A percentile compares a stretch with the other conserved stretches of the same genome.
Evolutionary conservation across 148 eudicot genomes (phyloP).

Genomic region (Hydrangea macrophylla): DNA sequence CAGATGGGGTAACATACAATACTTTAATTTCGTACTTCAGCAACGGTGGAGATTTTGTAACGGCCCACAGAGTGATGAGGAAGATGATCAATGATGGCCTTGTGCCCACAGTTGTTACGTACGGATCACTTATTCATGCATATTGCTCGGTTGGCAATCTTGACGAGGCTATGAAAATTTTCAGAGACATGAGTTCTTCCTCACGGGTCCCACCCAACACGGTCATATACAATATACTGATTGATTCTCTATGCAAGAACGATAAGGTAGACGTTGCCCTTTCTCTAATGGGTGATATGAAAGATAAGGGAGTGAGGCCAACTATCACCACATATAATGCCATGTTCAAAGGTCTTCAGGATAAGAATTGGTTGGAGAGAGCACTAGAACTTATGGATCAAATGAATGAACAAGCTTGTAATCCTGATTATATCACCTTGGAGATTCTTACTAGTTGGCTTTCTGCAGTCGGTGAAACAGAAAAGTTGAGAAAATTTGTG

Average conservation of each 20-base stretch:
- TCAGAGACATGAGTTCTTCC: slow-evolving; percentile 41
- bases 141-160: slow-evolving; percentile 49
- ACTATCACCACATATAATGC: slow-evolving; percentile 68
- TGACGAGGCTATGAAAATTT: slow-evolving; percentile 58
- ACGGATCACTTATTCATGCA: slow-evolving; percentile 58
- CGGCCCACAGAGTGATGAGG: slow-evolving; percentile 45
- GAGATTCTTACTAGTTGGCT: slow-evolving; percentile 80
- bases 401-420: slow-evolving; percentile 62
- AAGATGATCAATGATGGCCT: slow-evolving; percentile 49
- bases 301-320: slow-evolving; percentile 53
- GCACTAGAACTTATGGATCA: slow-evolving; percentile 75
- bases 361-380: slow-evolving; percentile 47
- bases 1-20: slow-evolving; percentile 66
- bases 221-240: slow-evolving; percentile 68
- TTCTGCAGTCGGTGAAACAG: slow-evolving; percentile 56
- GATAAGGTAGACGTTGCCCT: slow-evolving; percentile 50
- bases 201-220: slow-evolving; percentile 54
- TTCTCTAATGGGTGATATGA: slow-evolving; percentile 66
- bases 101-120: slow-evolving; percentile 62
- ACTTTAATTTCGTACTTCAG: slow-evolving; percentile 62
- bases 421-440: slow-evolving; percentile 74
- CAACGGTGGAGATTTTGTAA: slow-evolving; percentile 45
- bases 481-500: slow-evolving; percentile 52
- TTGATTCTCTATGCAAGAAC: slow-evolving; percentile 56
- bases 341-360: slow-evolving; percentile 58